phyloP scores from a whole-genome alignment of 106 monocot species.

The Platanthera guangdongensis region DNA sequence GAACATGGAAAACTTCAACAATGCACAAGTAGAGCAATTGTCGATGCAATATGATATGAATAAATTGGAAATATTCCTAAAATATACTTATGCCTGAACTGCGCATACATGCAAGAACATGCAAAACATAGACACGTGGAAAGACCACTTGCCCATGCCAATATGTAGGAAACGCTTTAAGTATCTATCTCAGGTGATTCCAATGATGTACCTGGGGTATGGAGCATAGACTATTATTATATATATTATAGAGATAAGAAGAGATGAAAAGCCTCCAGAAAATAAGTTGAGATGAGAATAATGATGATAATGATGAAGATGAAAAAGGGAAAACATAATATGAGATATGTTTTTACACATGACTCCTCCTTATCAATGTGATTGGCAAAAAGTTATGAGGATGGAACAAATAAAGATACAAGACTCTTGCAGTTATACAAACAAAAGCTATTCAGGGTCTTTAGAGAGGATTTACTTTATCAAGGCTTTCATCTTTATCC shows the following conservation, averaged over 20 bases:
- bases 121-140: neutral
- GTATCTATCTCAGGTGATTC: neutral
- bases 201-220: too few relatives aligned
- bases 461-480: slow-evolving; percentile 38
- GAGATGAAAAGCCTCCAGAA: too few relatives aligned
- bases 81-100: neutral
- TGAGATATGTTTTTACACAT: neutral
- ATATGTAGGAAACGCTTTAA: neutral
- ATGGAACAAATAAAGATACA: neutral
- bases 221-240: too few relatives aligned
- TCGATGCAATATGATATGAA: neutral
- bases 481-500: slow-evolving; percentile 83
- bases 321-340: neutral
- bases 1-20: neutral
- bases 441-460: neutral
- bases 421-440: neutral
- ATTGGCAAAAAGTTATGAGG: neutral
- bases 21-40: neutral
- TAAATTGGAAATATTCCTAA: neutral
- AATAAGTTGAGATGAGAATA: neutral
- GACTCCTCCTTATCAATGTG: neutral
- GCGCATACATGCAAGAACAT: neutral
- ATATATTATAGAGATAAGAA: too few relatives aligned
- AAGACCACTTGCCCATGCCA: neutral
- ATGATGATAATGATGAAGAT: neutral